Evolutionary conservation across 352 stramenopile species (phyloP), one percentile per base, ranked within the genome.

Genomic region (Phytophthora tubulina): DNA sequence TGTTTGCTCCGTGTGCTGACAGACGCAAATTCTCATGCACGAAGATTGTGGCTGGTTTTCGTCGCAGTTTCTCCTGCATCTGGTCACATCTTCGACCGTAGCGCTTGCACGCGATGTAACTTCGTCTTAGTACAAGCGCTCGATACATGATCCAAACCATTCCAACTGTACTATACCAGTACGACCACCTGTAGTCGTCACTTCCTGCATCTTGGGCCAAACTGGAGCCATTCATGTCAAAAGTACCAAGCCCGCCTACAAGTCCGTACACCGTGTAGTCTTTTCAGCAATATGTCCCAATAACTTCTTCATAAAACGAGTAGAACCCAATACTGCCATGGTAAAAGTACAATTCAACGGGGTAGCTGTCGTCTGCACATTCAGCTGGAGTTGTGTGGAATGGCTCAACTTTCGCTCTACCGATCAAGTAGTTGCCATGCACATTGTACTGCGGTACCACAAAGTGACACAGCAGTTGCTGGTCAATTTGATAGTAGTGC

Each of bases 291-390:
- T 62, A 72, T 2, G 64, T 72, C 10, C 64, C 64, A 38, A 9
- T 41, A 36, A 67, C n/a, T 17, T 72, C 64, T 58, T 71, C 63
- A 36, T 66, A 71, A 52, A 65, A 66, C 3, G 63, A 58, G 33
- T 59, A 66, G n/a, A 56, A 72, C 0, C 64, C 64, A 13, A 72
- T 72, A 14, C 42, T 71, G 3, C 68, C 70, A 1, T 63, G 57
- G n/a, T 67, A 61, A 51, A 67, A 73, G 57, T 63, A 77, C 42
- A 61, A 35, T 17, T 73, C 39, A 8, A 51, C 45, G 0, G 45
- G 32, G 36, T 67, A 63, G 15, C 56, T 61, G 9, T 49, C 48
- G 10, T 59, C 30, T 4, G 27, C 42, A 41, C 64, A 72, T 15
- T 17, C 31, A 27, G 11, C 6, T 13, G 61, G 61, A 3, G 50